Evolutionary conservation across 2,329 filamentous ascomycete genomes (phyloP).

Genomic region (Monilinia laxa): DNA sequence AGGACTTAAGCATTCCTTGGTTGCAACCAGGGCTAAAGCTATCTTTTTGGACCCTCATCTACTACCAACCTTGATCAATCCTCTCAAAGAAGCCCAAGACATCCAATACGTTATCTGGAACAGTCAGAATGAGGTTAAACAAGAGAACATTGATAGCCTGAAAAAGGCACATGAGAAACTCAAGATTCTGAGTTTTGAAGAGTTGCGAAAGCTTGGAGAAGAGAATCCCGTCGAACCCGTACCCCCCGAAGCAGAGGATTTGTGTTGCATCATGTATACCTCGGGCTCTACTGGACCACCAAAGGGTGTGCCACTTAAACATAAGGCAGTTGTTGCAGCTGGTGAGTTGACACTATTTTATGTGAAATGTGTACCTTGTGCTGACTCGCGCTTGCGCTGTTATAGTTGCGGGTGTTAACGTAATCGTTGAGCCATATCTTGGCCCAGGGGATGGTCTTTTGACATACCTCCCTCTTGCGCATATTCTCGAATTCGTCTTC

Average conservation of each 20-base stretch:
- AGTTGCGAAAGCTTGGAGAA: conserved; percentile 48
- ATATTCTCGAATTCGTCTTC: conserved; percentile 93
- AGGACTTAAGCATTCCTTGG: conserved; percentile 80
- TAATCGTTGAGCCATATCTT: conserved; percentile 73
- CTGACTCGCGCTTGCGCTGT: conserved; percentile 12
- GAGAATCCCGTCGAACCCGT: conserved; percentile 68
- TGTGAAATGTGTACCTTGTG: conserved; percentile 41
- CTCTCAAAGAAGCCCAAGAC: conserved; percentile 55
- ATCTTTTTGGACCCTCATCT: conserved; percentile 87
- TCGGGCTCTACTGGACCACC: conserved; percentile 86
- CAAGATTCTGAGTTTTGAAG: conserved; percentile 52
- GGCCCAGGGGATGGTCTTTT: conserved; percentile 75
- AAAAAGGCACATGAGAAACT: conserved; percentile 55
- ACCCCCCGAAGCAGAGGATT: conserved; percentile 70
- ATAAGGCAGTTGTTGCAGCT: conserved; percentile 78
- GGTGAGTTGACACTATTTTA: conserved; percentile 64
- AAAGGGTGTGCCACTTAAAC: conserved; percentile 84
- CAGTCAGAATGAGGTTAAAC: conserved; percentile 49
- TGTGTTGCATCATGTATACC: conserved; percentile 83
- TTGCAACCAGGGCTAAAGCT: conserved; percentile 74
- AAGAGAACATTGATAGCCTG: conserved; percentile 51
- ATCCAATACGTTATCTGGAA: conserved; percentile 55
- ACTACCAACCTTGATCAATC: conserved; percentile 56
- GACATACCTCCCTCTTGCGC: conserved; percentile 88
- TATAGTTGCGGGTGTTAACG: conserved; percentile 73